Evolutionary conservation across 192 early-diverging fungal species (phyloP), one percentile per base, ranked within the genome.

Genomic region (Geranomyces variabilis): DNA sequence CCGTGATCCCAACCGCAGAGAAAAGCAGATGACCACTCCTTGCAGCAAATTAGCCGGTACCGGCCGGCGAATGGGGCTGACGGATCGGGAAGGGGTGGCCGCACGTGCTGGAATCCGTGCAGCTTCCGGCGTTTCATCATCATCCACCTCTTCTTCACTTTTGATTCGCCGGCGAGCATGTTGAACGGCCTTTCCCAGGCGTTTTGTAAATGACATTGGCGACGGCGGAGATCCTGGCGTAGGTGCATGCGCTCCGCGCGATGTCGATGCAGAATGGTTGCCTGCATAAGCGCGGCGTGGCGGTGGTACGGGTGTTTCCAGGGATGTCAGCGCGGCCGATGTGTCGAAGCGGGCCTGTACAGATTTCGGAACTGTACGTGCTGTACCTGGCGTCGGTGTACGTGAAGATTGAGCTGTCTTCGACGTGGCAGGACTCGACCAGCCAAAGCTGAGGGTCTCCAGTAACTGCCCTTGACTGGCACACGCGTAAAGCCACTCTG

Each of bases 401-500:
- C 31, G 15, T 26, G 58, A 26, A 19, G 29, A 26, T 33, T 19
- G 58, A 8, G 58, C 31, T 8, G 51, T 7, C 3, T 53, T 53
- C 24, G 58, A 6, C 5, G 3, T 6, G 29, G 58, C 24, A 34
- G 58, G 28, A 60, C 58, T 26, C 21, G 51, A 24, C 2, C 5
- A 3, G 29, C 26, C 63, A 64, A 10, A 64, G 43, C 43, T 5
- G 14, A 6, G 9, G 6, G 41, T 36, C 4, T 45, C 41, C 63
- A 64, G 63, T 6, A 75, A 21, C 36, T 30, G 13, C 17, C 75
- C 80, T 31, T 17, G 10, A 21, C 26, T 53, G 14, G 67, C 70
- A 41, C 77, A 82, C 48, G 44, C 63, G 56, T 75, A 74, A 9
- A 82, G 63, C 81, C 81, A 82, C 8, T 80, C 71, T 4, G 47